A percentile compares a stretch with the other conserved stretches of the same genome.
These are phyloP conservation scores for Zizania palustris DNA, from an alignment of 202 grass and related monocot genomes.

Conservation along the genomic window DNA sequence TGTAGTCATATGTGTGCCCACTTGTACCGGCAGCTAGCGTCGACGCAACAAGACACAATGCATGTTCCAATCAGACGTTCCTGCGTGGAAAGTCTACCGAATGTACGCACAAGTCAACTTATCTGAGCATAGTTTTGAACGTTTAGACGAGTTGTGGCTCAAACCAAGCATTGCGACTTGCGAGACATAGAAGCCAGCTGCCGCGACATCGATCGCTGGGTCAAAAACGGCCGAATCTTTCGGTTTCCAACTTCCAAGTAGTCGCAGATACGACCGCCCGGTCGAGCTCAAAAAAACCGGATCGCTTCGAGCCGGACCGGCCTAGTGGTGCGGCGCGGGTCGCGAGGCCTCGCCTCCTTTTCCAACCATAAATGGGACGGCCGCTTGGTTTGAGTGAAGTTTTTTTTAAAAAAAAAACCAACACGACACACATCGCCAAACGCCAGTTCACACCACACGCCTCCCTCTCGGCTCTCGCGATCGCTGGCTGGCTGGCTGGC, in stretches of 20 bases:
- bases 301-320: background rate
- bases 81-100: background rate
- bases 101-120: background rate
- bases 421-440: constrained; percentile 16
- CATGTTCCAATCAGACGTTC: background rate
- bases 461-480: background rate
- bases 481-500: constrained; percentile 23
- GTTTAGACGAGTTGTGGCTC: background rate
- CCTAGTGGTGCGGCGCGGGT: no score
- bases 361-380: constrained; percentile 48
- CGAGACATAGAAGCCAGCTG: background rate
- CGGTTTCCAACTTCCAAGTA: no score
- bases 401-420: constrained; percentile 6
- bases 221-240: constrained; percentile 16
- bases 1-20: no score
- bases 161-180: background rate
- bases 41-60: background rate
- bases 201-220: background rate
- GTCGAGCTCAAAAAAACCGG: background rate
- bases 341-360: background rate
- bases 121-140: background rate
- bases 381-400: constrained; percentile 7
- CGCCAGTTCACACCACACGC: no score
- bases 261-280: background rate
- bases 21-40: background rate